Base-by-base conservation (phyloP, 2,329 filamentous ascomycete species). In the Fusarium ambrosium region DNA sequence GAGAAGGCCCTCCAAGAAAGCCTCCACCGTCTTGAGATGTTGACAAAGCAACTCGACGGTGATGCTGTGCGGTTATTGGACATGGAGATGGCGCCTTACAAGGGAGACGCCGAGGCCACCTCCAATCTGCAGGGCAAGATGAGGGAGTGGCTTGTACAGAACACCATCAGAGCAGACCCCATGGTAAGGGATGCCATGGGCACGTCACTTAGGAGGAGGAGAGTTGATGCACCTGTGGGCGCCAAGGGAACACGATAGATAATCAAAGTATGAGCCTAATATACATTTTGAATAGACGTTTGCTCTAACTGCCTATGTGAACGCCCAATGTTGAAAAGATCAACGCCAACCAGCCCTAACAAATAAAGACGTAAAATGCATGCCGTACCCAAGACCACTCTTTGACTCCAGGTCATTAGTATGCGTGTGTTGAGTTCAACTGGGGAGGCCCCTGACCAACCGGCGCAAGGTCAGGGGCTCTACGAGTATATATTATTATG, bases 141-240 rank as follows among this genome's bases (percentile, higher is more conserved):
- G 84, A 93, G 92, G 83, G 94, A 97, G 79, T 97, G 95, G 89
- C 86, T 98, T 76, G 91, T 98, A 61, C 92, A 97, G 82, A 97
- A 97, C 80, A 95, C 92, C 16, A 93, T 97, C 69, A 89, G 91
- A 75, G 91, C 89, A 58, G 94, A 96, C 82, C 92, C 92, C 1
- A 94, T 96, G 84, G 96, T 98, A 10, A 89, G 92, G 76, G 92
- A 94, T 82, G 95, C 95, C 1, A 87, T 98, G 76, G 91, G 91
- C 27, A 89, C 87, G 68, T 91, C 92, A 32, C 84, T 95, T 67
- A 88, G 90, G 80, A 91, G 88, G 79, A 85, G 91, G 77, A 88
- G 92, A 74, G 81, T 86, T 16, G 90, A 92, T 78, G 92, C 88
- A 16, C 92, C 92, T 2, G 86, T 87, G 18, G 91, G 92, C 3